Evolutionary conservation across 2,329 filamentous ascomycete species (phyloP).

Genomic region (Tetracladium maxilliforme): DNA sequence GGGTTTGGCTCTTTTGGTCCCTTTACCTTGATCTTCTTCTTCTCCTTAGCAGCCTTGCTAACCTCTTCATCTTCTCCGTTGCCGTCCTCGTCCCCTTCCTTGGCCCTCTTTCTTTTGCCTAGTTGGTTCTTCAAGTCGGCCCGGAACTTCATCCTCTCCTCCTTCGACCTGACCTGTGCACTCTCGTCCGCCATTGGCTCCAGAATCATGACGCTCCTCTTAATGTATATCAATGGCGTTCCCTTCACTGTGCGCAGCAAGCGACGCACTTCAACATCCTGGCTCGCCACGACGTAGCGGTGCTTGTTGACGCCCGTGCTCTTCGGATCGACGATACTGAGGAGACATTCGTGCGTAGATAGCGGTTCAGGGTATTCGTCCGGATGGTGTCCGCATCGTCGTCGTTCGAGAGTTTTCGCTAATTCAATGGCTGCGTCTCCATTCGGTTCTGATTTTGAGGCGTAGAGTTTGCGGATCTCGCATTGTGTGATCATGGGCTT

Average conservation of each 20-base stretch:
- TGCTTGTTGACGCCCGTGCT: constrained; percentile 57
- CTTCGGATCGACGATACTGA: constrained; percentile 68
- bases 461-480: constrained; percentile 67
- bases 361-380: constrained; percentile 58
- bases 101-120: constrained; percentile 28
- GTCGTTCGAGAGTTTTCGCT: constrained; percentile 61
- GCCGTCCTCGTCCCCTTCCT: constrained; percentile 24
- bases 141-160: constrained; percentile 63
- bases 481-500: constrained; percentile 80
- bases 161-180: constrained; percentile 44
- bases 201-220: constrained; percentile 64
- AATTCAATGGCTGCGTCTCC: constrained; percentile 46
- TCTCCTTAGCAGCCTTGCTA: constrained; percentile 12
- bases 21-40: constrained; percentile 40
- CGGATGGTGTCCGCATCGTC: constrained; percentile 65
- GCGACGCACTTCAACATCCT: constrained; percentile 49
- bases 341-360: constrained; percentile 53
- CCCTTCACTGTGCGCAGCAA: constrained; percentile 53
- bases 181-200: constrained; percentile 61
- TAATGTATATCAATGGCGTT: constrained; percentile 66
- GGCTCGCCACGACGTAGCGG: constrained; percentile 63
- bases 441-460: constrained; percentile 34
- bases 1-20: constrained; percentile 60
- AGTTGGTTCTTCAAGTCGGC: constrained; percentile 43
- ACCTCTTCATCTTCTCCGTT: constrained; percentile 12